Conservation (phyloP, 78 protist species). For the Dictyostelium citrinum region DNA sequence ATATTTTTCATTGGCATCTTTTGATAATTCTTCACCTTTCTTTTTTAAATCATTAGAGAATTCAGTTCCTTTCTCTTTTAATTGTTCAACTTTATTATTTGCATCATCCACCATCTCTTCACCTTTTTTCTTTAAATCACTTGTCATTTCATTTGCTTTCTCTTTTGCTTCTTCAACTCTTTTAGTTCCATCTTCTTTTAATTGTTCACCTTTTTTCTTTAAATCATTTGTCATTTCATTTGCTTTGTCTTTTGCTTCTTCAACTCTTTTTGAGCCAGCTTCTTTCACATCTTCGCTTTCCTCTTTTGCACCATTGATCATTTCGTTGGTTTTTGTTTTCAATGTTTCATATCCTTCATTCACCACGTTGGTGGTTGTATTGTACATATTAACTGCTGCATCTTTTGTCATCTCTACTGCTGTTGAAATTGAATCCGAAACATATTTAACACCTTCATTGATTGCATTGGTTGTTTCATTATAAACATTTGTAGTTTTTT, state of each 20-base stretch:
- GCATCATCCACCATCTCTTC: not conserved
- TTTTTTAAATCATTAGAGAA: not conserved
- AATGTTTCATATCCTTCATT: not conserved
- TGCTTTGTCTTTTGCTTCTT: not conserved
- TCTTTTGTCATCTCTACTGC: conserved; percentile 47
- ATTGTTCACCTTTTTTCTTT: not conserved
- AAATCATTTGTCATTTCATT: not conserved
- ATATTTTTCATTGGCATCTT: not conserved
- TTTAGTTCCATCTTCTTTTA: not conserved
- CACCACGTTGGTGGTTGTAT: not conserved
- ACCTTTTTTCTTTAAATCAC: not conserved
- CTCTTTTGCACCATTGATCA: not conserved
- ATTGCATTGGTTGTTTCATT: conserved; percentile 13
- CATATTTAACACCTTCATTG: conserved; percentile 4
- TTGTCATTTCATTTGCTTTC: not conserved
- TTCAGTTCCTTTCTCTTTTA: not conserved
- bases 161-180: not conserved
- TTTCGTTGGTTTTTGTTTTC: not conserved
- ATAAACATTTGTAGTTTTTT: not conserved
- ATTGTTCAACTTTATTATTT: not conserved
- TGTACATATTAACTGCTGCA: not conserved
- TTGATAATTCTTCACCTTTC: not conserved
- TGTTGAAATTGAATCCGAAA: not conserved
- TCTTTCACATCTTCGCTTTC: not conserved
- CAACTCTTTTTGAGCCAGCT: not conserved